Evolutionary conservation across 108 stramenopile species (phyloP).

Genomic region (Cyclostephanos tholiformis): DNA sequence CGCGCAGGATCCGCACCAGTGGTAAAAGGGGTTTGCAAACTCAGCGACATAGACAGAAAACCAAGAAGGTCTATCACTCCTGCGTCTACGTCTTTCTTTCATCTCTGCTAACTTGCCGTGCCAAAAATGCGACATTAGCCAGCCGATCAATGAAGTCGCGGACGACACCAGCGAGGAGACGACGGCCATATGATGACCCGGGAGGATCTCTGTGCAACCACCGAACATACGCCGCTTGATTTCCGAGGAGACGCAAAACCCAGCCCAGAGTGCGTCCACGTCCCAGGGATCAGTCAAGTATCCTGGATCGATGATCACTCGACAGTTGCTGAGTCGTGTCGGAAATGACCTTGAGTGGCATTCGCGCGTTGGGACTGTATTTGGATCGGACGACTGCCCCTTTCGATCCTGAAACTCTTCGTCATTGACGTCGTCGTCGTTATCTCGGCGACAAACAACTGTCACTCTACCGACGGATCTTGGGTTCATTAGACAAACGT

Average conservation of each 20-base stretch:
- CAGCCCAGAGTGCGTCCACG: constrained; percentile 43
- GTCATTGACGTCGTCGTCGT: neutral
- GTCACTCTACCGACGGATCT: constrained; percentile 36
- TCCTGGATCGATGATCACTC: constrained; percentile 52
- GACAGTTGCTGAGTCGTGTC: constrained; percentile 46
- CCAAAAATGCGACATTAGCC: neutral
- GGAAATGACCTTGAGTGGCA: constrained; percentile 29
- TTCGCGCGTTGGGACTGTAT: constrained; percentile 43
- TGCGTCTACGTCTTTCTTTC: neutral
- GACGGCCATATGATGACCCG: constrained; percentile 8
- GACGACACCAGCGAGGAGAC: neutral
- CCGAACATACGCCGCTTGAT: constrained; percentile 18
- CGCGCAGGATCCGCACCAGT: constrained; percentile 77
- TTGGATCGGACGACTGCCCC: constrained; percentile 6
- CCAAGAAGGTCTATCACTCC: constrained; percentile 23
- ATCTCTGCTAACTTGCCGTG: constrained; percentile 1
- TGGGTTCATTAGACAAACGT: constrained; percentile 52
- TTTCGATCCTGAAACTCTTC: neutral
- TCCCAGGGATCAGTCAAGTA: constrained; percentile 61
- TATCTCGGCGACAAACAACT: constrained; percentile 1
- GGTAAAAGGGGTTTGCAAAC: constrained; percentile 74
- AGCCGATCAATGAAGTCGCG: constrained; percentile 12
- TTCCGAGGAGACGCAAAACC: constrained; percentile 29
- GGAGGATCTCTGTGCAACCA: constrained; percentile 35
- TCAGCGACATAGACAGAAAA: constrained; percentile 51